Evolutionary conservation across 2,329 filamentous ascomycete genomes (phyloP), one percentile per base, ranked within the genome.

Genomic region (Calonectria multiphialidica): DNA sequence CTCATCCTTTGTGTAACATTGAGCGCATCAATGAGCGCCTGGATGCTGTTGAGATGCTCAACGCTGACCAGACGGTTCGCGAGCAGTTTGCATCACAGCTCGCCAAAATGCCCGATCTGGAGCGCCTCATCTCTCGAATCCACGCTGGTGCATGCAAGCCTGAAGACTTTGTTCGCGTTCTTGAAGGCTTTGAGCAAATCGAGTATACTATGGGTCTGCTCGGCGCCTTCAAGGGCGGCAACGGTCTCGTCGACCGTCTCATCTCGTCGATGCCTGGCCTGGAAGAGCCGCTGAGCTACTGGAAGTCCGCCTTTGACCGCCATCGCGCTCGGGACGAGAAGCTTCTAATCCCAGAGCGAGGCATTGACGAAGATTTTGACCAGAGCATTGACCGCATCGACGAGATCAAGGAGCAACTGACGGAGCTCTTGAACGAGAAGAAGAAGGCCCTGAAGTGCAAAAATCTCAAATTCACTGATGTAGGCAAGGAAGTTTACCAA

Each of bases 101-200:
- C 79, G 93, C 92, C 72, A 97, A 95, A 83, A 93, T 99, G 88
- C 97, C 97, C 2, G 97, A 99, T 82, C 88, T 99, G 13, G 97
- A 99, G 83, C 90, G 97, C 45, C 89, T 98, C 55, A 97, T 98
- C 66, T 99, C 97, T 30, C 93, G 97, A 10, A 93, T 99, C 13
- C 97, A 99, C 80, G 97, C 97, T 1, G 94, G 95, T 0, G 92
- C 92, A n/a, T 98, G 96, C 85, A 95, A 92, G 80, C 91, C 95
- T 0, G 94, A 97, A 69, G 97, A 99, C 81, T 99, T 99, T 82
- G 92, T 98, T 55, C 94, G 93, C 59, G 96, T 98, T 0, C 88
- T 99, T 0, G 96, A 98, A 82, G 97, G 97, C 0, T 99, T 98
- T 78, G 97, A 98, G 85, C 96, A 98, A 83, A 98, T 99, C 55